phyloP scores from a whole-genome alignment of 164 flowering plant genomes.

The Chimonanthus salicifolius region DNA sequence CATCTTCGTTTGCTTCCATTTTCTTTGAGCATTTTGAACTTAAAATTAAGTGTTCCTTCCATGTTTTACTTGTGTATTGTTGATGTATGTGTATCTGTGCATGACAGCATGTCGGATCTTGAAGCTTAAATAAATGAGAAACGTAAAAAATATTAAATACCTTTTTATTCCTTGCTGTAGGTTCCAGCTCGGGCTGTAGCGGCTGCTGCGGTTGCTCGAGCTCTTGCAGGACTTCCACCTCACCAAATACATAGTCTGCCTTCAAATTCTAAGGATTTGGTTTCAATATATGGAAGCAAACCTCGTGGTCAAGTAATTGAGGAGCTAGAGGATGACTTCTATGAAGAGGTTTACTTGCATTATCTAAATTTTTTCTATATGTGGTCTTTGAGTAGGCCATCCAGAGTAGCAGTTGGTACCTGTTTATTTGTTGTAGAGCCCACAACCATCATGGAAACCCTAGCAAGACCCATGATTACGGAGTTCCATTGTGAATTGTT shows the following conservation, averaged over 20 bases:
- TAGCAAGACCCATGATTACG: too few species aligned
- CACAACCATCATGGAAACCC: too few species aligned
- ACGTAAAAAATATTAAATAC: background rate
- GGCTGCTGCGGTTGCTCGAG: slow-evolving; percentile 95
- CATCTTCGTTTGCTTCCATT: background rate
- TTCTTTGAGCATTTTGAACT: background rate
- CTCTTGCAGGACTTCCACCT: slow-evolving; percentile 82
- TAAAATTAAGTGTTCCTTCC: background rate
- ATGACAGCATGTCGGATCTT: background rate
- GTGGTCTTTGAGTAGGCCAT: background rate
- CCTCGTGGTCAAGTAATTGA: slow-evolving; percentile 49
- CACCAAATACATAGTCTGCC: slow-evolving; percentile 66
- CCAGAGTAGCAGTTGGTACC: too few species aligned
- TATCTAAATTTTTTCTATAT: background rate
- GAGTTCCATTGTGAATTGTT: too few species aligned
- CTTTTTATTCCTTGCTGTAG: slow-evolving; percentile 29
- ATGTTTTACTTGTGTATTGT: background rate
- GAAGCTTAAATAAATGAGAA: background rate
- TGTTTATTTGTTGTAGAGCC: too few species aligned
- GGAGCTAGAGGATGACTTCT: slow-evolving; percentile 86
- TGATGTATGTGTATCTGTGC: background rate
- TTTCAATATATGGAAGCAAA: slow-evolving; percentile 80
- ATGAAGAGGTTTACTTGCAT: slow-evolving; percentile 61
- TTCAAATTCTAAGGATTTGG: slow-evolving; percentile 73
- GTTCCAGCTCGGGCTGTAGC: slow-evolving; percentile 95